Percentiles rank a stretch among this genome's conserved stretches.
phyloP scores from a whole-genome alignment of 768 basidiomycete species.

The Trametes gibbosa region DNA sequence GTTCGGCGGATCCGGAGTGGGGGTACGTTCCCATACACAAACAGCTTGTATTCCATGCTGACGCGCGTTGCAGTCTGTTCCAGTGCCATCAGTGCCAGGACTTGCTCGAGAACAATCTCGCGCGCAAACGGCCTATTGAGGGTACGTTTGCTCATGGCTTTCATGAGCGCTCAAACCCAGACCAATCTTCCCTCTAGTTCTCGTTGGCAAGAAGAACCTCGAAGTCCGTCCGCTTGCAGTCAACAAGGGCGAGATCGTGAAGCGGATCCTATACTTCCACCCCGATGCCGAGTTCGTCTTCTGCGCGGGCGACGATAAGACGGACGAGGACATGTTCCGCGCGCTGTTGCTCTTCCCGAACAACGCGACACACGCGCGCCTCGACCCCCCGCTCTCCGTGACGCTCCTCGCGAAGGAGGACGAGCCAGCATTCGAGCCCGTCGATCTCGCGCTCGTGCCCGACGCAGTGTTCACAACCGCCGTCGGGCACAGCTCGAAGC shows the following conservation, averaged over 20 bases:
- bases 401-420: conserved; percentile 33
- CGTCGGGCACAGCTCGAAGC: conserved; percentile 87
- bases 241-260: conserved; percentile 99
- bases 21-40: conserved; percentile 59
- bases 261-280: conserved; percentile 88
- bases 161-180: not conserved
- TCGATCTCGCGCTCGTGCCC: conserved; percentile 61
- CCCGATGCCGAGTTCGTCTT: conserved; percentile 95
- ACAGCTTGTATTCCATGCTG: no score
- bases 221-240: conserved; percentile 94
- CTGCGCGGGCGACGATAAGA: conserved; percentile 99
- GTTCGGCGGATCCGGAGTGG: conserved; percentile 91
- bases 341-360: conserved; percentile 63
- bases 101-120: conserved; percentile 90
- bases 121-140: conserved; percentile 92
- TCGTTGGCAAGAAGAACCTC: conserved; percentile 97
- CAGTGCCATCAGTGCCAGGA: conserved; percentile 97
- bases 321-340: conserved; percentile 99
- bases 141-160: conserved; percentile 45
- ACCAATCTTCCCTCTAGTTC: conserved; percentile 44
- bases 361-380: conserved; percentile 22
- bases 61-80: conserved; percentile 55
- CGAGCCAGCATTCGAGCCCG: conserved; percentile 34
- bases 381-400: conserved; percentile 58
- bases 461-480: conserved; percentile 88